These are phyloP conservation scores for Pseudisothecium myosuroides DNA, from an alignment of 225 moss, liverwort and hornwort genomes.

Conservation along the genomic window DNA sequence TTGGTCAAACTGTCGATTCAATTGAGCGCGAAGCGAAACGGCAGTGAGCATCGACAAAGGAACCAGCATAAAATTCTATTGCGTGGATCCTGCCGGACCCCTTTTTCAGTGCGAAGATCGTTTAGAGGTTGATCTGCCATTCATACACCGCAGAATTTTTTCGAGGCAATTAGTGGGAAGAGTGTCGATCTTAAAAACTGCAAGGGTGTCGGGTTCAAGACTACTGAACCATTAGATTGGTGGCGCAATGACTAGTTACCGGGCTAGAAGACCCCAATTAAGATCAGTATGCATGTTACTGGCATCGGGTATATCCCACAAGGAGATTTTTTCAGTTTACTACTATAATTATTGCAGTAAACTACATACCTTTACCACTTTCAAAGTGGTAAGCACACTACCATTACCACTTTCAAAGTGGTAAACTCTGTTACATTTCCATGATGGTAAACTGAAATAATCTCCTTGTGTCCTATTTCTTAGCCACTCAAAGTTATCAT, in stretches of 20 bases:
- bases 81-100: neutral
- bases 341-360: too few species aligned
- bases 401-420: too few species aligned
- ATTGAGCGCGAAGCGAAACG: neutral
- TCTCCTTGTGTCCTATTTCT: too few species aligned
- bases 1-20: too few species aligned
- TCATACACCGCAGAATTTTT: neutral
- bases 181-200: neutral
- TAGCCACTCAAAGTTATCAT: neutral
- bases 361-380: too few species aligned
- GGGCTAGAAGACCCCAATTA: too few species aligned
- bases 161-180: neutral
- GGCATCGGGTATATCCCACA: neutral
- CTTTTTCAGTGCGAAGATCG: neutral
- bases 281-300: neutral
- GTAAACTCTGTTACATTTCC: too few species aligned
- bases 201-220: neutral
- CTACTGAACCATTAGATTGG: neutral
- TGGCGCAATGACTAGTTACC: neutral
- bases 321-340: too few species aligned
- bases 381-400: too few species aligned
- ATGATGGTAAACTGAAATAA: too few species aligned
- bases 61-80: neutral
- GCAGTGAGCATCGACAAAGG: neutral
- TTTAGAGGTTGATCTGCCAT: neutral